Evolutionary conservation across 73 alveolate genomes (phyloP).

Genomic region (Paramecium tetraurelia): DNA sequence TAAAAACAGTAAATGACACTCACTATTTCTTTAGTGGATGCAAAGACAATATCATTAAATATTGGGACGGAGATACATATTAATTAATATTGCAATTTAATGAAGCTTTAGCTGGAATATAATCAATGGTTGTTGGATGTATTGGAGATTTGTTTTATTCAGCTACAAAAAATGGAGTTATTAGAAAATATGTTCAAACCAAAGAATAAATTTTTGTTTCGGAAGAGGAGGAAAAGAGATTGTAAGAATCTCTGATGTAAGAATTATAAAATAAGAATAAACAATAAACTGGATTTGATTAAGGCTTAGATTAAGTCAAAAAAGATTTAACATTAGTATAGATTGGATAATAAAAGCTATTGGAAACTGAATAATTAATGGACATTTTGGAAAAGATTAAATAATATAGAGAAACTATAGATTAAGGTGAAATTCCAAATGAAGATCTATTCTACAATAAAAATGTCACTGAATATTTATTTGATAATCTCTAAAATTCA

Average conservation of each 20-base stretch:
- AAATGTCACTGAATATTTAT: background rate
- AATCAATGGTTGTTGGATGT: conserved; percentile 84
- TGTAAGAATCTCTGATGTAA: conserved; percentile 74
- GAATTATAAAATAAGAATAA: conserved; percentile 83
- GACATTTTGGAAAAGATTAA: background rate
- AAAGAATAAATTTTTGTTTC: conserved; percentile 87
- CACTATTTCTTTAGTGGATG: conserved; percentile 93
- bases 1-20: conserved; percentile 90
- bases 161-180: conserved; percentile 83
- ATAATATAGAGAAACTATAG: background rate
- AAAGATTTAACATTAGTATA: background rate
- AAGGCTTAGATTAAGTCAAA: background rate
- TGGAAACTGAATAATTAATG: conserved; percentile 32
- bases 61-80: conserved; percentile 94
- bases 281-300: conserved; percentile 54
- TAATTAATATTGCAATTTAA: conserved; percentile 84
- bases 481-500: background rate
- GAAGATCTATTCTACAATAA: background rate
- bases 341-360: background rate
- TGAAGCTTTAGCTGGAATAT: conserved; percentile 78
- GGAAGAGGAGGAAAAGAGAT: conserved; percentile 85
- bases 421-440: background rate
- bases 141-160: conserved; percentile 90
- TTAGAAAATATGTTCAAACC: conserved; percentile 85
- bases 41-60: conserved; percentile 87